phyloP scores from a whole-genome alignment of 208 protist species.

The Wallacemonas rigidus region DNA sequence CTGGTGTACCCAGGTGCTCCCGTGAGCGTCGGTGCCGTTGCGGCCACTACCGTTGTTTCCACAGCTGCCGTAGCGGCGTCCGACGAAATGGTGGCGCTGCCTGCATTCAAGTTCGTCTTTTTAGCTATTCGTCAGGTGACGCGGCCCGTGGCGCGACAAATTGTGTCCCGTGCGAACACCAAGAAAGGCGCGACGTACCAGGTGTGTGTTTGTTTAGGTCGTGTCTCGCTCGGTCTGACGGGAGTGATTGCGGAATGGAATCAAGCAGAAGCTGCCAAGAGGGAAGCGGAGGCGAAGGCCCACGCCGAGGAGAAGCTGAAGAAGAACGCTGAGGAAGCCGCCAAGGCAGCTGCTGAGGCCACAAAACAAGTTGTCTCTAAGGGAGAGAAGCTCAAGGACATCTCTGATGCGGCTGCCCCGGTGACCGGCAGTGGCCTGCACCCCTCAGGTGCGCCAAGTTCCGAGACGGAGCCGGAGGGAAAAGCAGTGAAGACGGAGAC shows the following conservation, averaged over 20 bases:
- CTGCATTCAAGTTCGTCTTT: constrained; percentile 73
- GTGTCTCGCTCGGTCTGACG: constrained; percentile 73
- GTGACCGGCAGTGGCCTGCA: too few relatives aligned
- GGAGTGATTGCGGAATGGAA: constrained; percentile 72
- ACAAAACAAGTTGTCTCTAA: constrained; percentile 18
- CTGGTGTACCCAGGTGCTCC: constrained; percentile 1
- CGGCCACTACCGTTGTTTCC: constrained; percentile 12
- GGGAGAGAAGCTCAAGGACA: background rate
- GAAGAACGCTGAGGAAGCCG: constrained; percentile 26
- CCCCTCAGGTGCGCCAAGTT: too few relatives aligned
- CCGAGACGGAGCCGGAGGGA: constrained; percentile 15
- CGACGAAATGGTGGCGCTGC: constrained; percentile 73
- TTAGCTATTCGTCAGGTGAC: constrained; percentile 80
- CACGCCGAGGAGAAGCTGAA: constrained; percentile 26
- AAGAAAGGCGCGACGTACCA: constrained; percentile 57
- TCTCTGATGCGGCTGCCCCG: too few relatives aligned
- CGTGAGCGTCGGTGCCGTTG: background rate
- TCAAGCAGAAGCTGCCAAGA: constrained; percentile 35
- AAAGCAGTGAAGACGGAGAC: background rate
- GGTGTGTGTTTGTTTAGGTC: constrained; percentile 76
- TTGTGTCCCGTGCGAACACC: constrained; percentile 59
- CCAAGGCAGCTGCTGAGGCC: constrained; percentile 15
- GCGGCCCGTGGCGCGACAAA: constrained; percentile 59
- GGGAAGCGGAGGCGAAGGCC: constrained; percentile 32
- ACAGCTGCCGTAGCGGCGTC: constrained; percentile 10